Evolutionary conservation across 2,329 filamentous ascomycete species (phyloP).

Genomic region (Penicillium sp.): DNA sequence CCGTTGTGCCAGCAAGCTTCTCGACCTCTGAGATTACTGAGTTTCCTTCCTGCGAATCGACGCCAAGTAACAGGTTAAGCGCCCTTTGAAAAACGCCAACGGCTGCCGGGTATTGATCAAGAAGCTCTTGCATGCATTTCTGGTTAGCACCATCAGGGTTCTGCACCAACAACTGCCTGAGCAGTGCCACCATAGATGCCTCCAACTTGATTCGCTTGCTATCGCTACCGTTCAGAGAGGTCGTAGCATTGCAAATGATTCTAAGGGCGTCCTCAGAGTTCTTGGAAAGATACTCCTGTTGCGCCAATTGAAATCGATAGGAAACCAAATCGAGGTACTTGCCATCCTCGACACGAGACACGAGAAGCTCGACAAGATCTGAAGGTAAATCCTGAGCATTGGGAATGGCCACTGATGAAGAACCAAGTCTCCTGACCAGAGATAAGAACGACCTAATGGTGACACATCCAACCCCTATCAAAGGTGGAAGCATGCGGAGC

Average conservation of each 20-base stretch:
- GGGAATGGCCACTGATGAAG: constrained; percentile 24
- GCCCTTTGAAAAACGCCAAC: constrained; percentile 30
- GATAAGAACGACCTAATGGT: constrained; percentile 42
- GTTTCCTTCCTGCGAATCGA: constrained; percentile 20
- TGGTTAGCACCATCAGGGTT: constrained; percentile 30
- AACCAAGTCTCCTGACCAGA: constrained; percentile 33
- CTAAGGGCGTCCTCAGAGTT: constrained; percentile 33
- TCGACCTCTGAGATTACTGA: constrained; percentile 32
- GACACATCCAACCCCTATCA: constrained; percentile 47
- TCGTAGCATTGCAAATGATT: constrained; percentile 33
- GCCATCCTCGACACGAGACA: constrained; percentile 16
- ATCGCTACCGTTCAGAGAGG: constrained; percentile 15
- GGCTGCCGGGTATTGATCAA: constrained; percentile 27
- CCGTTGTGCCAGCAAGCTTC: constrained; percentile 35
- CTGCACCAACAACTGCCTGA: constrained; percentile 36
- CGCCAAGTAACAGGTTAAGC: constrained; percentile 34
- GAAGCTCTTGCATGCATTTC: constrained; percentile 30
- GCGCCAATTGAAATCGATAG: constrained; percentile 41
- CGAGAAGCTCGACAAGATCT: constrained; percentile 35
- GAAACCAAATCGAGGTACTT: constrained; percentile 35
- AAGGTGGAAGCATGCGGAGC: constrained; percentile 35
- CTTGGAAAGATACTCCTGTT: constrained; percentile 39
- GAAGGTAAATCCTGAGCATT: constrained; percentile 28
- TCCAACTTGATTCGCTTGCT: constrained; percentile 17
- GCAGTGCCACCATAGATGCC: constrained; percentile 26